Evolutionary conservation across 2,329 filamentous ascomycete genomes (phyloP), one percentile per base, ranked within the genome.

Genomic region (Paracoccidioides brasiliensis): DNA sequence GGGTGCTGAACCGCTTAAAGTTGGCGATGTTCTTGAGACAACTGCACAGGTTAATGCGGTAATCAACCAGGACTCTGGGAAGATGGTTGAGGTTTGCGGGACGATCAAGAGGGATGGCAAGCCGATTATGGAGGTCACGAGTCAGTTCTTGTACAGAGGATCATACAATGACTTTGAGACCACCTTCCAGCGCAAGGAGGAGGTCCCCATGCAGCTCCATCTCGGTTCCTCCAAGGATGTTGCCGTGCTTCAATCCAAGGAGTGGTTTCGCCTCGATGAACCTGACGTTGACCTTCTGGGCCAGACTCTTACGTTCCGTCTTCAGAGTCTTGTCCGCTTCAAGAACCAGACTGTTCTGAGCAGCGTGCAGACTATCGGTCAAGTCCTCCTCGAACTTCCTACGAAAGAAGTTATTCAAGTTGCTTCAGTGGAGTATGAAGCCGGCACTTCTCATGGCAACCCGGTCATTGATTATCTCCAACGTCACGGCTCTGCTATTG

Each of bases 71-170:
- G 90, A 95, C 12, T 90, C 93, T 58, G 93, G 93, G 50, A 98
- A 98, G 79, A 96, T 98, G 90, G 94, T 98, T 15, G 94, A 98
- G 73, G 91, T 98, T n/a, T 96, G 90, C 66, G 93, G 93, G 59
- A 98, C 93, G 5, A 95, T 98, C 65, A 85, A 81, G 54, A 86
- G 93, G 45, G 83, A 90, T 54, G 86, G 86, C 32, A 73, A 87
- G 70, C 79, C 90, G 5, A 89, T 98, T 60, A 98, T 98, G 93
- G 90, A 98, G 69, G 93, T 98, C 33, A 97, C 90, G 10, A 96
- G 90, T 59, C 93, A 98, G 72, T 98, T 98, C 80, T 73, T 98
- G 66, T 98, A 98, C 78, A 86, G 94, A 52, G 93, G 93, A 56
- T 79, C 80, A 35, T 98, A 98, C 75, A 86, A 81, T 55, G 94